phyloP scores from a whole-genome alignment of 2,329 filamentous ascomycete species.

The Lachnellula cervina region DNA sequence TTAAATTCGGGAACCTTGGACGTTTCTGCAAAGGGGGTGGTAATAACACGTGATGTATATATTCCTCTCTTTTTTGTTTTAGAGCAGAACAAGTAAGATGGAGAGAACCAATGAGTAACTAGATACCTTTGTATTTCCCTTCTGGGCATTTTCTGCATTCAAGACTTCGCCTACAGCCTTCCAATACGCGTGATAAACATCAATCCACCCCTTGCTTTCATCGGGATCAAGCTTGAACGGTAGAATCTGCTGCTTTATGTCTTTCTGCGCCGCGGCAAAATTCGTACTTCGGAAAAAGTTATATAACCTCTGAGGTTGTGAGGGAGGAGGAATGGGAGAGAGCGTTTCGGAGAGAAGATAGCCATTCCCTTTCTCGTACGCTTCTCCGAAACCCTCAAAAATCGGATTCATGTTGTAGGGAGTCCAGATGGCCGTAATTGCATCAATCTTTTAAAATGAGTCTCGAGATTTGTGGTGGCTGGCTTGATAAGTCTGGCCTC shows the following conservation, averaged over 20 bases:
- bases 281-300: conserved; percentile 70
- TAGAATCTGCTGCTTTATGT: conserved; percentile 67
- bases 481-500: not conserved
- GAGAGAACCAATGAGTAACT: too few species aligned
- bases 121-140: conserved; percentile 27
- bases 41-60: not conserved
- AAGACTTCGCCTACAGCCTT: conserved; percentile 72
- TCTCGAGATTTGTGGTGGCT: not conserved
- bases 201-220: conserved; percentile 77
- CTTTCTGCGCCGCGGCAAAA: conserved; percentile 51
- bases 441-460: not conserved
- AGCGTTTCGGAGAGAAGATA: conserved; percentile 70
- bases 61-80: not conserved
- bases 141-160: conserved; percentile 51
- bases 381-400: conserved; percentile 68
- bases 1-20: not conserved
- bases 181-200: conserved; percentile 82
- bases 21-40: not conserved
- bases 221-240: conserved; percentile 34
- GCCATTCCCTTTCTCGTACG: conserved; percentile 61
- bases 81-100: too few species aligned
- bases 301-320: conserved; percentile 61
- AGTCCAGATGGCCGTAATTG: conserved; percentile 1
- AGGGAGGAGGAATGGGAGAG: conserved; percentile 60
- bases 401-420: conserved; percentile 60